Percentiles rank a stretch among this genome's conserved stretches.
These are phyloP conservation scores for Xylariaceae sp. DNA, from an alignment of 2,329 filamentous ascomycete genomes.

Conservation along the genomic window DNA sequence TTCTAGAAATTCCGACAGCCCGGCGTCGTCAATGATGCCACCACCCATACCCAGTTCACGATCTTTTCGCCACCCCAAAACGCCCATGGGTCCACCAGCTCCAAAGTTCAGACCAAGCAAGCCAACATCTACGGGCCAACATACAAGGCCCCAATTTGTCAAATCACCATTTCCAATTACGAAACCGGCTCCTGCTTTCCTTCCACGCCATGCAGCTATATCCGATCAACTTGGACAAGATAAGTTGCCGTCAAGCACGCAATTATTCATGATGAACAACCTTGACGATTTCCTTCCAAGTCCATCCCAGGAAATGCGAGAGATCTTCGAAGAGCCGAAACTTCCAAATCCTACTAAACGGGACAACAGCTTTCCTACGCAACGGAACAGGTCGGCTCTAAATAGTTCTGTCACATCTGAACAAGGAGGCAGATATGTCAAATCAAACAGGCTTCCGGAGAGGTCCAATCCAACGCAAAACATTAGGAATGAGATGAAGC, in stretches of 20 bases:
- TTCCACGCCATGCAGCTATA: constrained; percentile 6
- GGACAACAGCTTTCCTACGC: not conserved
- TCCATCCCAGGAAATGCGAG: constrained; percentile 54
- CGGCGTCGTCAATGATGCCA: too few species aligned
- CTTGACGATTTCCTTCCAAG: constrained; percentile 55
- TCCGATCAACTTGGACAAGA: constrained; percentile 8
- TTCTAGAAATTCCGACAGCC: not conserved
- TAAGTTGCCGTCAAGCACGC: constrained; percentile 43
- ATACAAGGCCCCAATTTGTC: constrained; percentile 21
- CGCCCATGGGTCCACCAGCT: constrained; percentile 26
- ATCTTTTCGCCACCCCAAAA: constrained; percentile 18
- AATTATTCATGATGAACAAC: constrained; percentile 49
- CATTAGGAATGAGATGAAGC: not conserved
- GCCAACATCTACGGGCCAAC: constrained; percentile 1
- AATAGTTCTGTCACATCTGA: not conserved
- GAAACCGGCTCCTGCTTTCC: not conserved
- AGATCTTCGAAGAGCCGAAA: constrained; percentile 43
- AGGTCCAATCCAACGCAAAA: not conserved
- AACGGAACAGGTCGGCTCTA: not conserved
- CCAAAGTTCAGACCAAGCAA: constrained; percentile 25
- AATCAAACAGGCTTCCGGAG: not conserved
- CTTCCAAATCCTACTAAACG: not conserved
- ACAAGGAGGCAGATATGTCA: not conserved
- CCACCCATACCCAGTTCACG: constrained; percentile 2
- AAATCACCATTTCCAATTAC: constrained; percentile 15